Evolutionary conservation across 208 protist genomes (phyloP), one percentile per base, ranked within the genome.

Genomic region (Leishmania mexicana): DNA sequence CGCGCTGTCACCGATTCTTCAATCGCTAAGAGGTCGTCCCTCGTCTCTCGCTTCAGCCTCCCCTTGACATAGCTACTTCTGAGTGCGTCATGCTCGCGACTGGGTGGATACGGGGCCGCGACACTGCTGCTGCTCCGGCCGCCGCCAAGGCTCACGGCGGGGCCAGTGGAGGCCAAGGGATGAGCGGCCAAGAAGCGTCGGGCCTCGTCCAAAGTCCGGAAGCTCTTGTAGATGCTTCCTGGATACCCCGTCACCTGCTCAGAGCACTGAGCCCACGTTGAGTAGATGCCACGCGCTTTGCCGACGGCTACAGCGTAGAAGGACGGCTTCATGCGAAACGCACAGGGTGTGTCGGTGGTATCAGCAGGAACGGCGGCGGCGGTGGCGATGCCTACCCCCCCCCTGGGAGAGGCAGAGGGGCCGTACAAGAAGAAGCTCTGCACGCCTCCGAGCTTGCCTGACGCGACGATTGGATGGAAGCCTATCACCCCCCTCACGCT

Each of bases 291-390:
- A 5, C 51, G 85, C 47, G 84, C 67, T n/a, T 83, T 71, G 31
- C 96, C 96, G 24, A 83, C 75, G 19, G 88, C 89, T 3, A 98
- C 96, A 0, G 91, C 95, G 85, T 98, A 98, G 83, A 88, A 97
- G 19, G 74, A 65, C 17, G 83, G 74, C 74, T 79, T 82, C 83
- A 83, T 86, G 38, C 40, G 78, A 54, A 8, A 53, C 38, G 3
- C 54, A 45, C 15, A 31, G 54, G 13, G 53, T 62, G 49, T 42
- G 21, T 4, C 7, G 7, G 45, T 54, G 72, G 5, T 35, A 2
- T 5, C 13, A 24, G 49, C 72, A 76, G 31, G 35, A 60, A 15
- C 72, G 45, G 60, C 64, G 45, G 42, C 38, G n/a, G 13, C 10
- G 42, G 45, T 21, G 76, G 62, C 47, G 47, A 60, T 17, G 42